phyloP scores from a whole-genome alignment of 768 basidiomycete species.

The button mushroom (Agaricus bisporus) region DNA sequence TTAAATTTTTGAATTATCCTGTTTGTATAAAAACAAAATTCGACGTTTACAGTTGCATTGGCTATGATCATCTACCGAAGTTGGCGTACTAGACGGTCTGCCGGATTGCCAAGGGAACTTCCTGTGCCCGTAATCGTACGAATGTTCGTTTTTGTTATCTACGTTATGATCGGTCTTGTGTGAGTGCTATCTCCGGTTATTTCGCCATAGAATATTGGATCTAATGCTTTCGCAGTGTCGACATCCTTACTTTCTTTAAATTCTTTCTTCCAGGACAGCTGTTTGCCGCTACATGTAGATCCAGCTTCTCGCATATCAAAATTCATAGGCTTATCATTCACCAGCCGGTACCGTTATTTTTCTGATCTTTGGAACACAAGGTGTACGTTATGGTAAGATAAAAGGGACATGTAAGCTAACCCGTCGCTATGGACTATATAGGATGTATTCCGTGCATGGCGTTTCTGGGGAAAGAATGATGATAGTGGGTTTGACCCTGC shows the following conservation, averaged over 20 bases:
- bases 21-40: background rate
- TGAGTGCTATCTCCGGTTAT: slow-evolving; percentile 12
- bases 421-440: slow-evolving; percentile 12
- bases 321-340: background rate
- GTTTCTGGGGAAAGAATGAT: slow-evolving; percentile 20
- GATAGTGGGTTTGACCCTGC: background rate
- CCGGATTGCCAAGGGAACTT: slow-evolving; percentile 19
- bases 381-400: slow-evolving; percentile 14
- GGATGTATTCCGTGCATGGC: slow-evolving; percentile 30
- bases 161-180: slow-evolving; percentile 27
- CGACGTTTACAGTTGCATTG: slow-evolving; percentile 19
- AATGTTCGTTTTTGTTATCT: slow-evolving; percentile 27
- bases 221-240: slow-evolving; percentile 17
- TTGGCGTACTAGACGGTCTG: slow-evolving; percentile 24
- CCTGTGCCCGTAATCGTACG: slow-evolving; percentile 24
- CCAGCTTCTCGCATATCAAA: background rate
- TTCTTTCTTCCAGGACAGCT: slow-evolving; percentile 21
- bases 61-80: slow-evolving; percentile 23
- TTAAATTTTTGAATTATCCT: background rate
- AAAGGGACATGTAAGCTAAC: no score
- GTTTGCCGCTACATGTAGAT: slow-evolving; percentile 26
- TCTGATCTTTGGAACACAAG: slow-evolving; percentile 31
- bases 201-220: background rate
- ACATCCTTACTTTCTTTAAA: slow-evolving; percentile 22
- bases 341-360: slow-evolving; percentile 30